Base-by-base conservation (phyloP, 805 yeast genomes). In the Monosporozyma solicola region DNA sequence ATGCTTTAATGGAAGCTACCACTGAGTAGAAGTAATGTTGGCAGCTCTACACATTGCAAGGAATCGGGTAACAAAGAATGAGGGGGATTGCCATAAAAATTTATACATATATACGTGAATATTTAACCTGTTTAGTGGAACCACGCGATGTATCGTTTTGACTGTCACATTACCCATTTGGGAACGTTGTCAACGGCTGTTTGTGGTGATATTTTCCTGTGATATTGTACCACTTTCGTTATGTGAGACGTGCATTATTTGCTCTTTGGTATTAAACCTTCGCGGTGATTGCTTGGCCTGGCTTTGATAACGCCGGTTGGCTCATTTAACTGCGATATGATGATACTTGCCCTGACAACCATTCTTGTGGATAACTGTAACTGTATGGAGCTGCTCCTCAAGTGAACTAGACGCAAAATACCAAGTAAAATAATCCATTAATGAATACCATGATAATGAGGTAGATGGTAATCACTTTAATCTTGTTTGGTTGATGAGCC, bases 401-500 rank as follows among this genome's bases (percentile, higher is more conserved):
- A 33, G 5, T 33, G 13, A 5, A 6, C 20, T 7, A 39, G 4
- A 20, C 3, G 11, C 43, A 39, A 39, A 39, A 7, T 16, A 50
- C 52, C 50, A 16, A 54, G 39, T 57, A 61, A 16, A 61, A 46
- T 25, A 46, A 44, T n/a, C 37, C 51, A 50, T 62, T 59, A 33
- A 62, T 32, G 16, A 52, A 41, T 27, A 55, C 43, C 61, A 62
- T 57, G 20, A 62, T 53, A 22, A 53, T 11, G 29, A 57, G 24
- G 55, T 62, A 62, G 29, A 61, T 48, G 13, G 47, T n/a, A 11
- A 62, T 49, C 22, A 60, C 64, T 22, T 54, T 58, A 22, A 54
- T n/a, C 37, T 53, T 52, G 49, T 44, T 43, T 46, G 49, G 13
- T 33, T 44, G 20, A 22, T 24, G 6, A n/a, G 33, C 31, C 10